phyloP scores from a whole-genome alignment of 805 yeast genomes.

The Saturnispora hagleri region DNA sequence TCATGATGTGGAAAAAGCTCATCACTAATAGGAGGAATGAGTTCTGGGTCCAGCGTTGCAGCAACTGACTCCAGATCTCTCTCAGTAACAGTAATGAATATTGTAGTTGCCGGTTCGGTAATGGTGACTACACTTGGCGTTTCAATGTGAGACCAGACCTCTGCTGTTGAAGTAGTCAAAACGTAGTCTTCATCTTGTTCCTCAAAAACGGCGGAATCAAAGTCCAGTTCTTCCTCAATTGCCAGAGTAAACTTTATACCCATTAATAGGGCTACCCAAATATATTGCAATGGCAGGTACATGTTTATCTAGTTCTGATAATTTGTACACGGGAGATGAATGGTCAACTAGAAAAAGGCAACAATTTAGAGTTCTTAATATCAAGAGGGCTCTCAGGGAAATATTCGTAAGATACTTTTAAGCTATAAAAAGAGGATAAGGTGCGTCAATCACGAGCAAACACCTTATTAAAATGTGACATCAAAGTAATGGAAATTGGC shows the following conservation, averaged over 20 bases:
- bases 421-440: not conserved
- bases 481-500: conserved; percentile 23
- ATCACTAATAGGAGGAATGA: not conserved
- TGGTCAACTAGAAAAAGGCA: not conserved
- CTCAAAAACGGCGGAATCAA: not conserved
- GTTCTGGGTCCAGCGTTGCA: not conserved
- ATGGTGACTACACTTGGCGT: not conserved
- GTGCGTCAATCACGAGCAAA: conserved; percentile 13
- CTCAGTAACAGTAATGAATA: not conserved
- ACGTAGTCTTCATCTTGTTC: not conserved
- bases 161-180: not conserved
- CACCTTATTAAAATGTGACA: conserved; percentile 22
- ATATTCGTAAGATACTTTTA: not conserved
- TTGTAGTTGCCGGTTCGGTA: not conserved
- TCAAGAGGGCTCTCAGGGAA: not conserved
- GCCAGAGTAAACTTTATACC: not conserved
- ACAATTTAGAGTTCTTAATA: not conserved
- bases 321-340: not conserved
- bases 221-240: not conserved
- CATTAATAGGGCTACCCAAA: not conserved
- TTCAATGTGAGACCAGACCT: not conserved
- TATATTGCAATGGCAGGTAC: not conserved
- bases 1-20: not conserved
- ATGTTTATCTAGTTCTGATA: not conserved
- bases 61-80: not conserved